Percentiles rank a stretch among this genome's conserved stretches.
Conservation (phyloP, 192 early-diverging fungal genomes). For the Umbelopsis sp. region DNA sequence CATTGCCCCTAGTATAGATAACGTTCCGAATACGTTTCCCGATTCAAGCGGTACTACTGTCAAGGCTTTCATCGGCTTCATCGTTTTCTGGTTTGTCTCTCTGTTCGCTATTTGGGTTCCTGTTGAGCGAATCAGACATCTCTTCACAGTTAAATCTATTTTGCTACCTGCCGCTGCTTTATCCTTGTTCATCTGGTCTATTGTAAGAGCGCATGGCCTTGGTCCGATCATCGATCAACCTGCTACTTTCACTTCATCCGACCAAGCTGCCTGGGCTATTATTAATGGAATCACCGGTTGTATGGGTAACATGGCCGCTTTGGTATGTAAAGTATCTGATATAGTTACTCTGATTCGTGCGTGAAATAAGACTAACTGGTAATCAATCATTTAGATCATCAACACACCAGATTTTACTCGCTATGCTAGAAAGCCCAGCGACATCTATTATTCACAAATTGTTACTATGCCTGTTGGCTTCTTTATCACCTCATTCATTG, state of each 20-base stretch:
- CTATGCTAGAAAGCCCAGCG: slow-evolving; percentile 20
- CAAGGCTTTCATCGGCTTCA: slow-evolving; percentile 18
- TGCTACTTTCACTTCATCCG: slow-evolving; percentile 18
- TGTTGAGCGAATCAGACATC: slow-evolving; percentile 22
- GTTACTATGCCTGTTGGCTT: slow-evolving; percentile 27
- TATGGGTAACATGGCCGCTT: slow-evolving; percentile 27
- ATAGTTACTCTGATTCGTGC: neutral
- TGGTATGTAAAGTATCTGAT: neutral
- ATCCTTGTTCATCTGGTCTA: slow-evolving; percentile 27
- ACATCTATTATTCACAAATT: slow-evolving; percentile 24
- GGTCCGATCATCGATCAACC: slow-evolving; percentile 23
- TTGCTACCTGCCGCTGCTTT: slow-evolving; percentile 22
- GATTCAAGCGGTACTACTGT: neutral
- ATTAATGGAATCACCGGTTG: slow-evolving; percentile 19
- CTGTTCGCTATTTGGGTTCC: slow-evolving; percentile 12
- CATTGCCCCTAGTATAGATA: slow-evolving; percentile 23
- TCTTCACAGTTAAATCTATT: slow-evolving; percentile 24
- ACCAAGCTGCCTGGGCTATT: slow-evolving; percentile 20
- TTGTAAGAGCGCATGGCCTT: slow-evolving; percentile 18
- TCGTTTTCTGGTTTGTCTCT: slow-evolving; percentile 20
- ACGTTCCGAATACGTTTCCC: slow-evolving; percentile 15
- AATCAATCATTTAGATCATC: slow-evolving; percentile 12
- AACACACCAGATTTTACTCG: slow-evolving; percentile 26
- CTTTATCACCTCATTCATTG: slow-evolving; percentile 26
- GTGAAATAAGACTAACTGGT: neutral